phyloP scores from a whole-genome alignment of 225 moss, liverwort and hornwort genomes.

The Ulota crispa region DNA sequence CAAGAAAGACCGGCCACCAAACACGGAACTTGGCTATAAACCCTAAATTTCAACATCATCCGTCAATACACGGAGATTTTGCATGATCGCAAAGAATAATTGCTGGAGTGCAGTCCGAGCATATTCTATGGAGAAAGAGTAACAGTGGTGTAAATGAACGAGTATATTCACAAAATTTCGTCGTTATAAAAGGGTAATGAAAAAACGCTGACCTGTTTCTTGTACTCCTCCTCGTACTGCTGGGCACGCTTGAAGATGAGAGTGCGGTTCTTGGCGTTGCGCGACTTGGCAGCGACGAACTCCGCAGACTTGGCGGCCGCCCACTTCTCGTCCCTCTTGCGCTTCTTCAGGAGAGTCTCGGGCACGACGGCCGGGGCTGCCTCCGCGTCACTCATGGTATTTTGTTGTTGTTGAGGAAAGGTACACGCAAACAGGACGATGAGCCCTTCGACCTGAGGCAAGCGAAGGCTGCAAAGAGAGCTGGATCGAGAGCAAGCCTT shows the following conservation, averaged over 20 bases:
- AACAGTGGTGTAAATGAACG: not conserved
- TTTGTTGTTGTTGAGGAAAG: not conserved
- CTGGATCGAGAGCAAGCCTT: rapidly evolving
- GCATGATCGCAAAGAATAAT: not conserved
- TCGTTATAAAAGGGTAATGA: not conserved
- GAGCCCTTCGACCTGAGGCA: not conserved
- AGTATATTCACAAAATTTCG: not conserved
- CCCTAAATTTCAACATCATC: not conserved
- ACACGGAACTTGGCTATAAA: not conserved
- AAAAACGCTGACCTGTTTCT: conserved; percentile 36
- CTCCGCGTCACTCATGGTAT: conserved; percentile 44
- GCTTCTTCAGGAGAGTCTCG: conserved; percentile 74
- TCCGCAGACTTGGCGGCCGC: conserved; percentile 45
- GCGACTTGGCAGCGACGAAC: conserved; percentile 36
- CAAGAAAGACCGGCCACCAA: not conserved
- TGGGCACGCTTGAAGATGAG: conserved; percentile 77
- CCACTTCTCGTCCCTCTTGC: conserved; percentile 76
- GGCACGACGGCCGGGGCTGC: conserved; percentile 51
- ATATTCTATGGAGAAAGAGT: not conserved
- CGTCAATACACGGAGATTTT: not conserved
- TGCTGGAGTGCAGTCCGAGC: not conserved
- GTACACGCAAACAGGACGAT: not conserved
- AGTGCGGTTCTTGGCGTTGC: conserved; percentile 61
- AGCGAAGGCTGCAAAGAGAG: not conserved
- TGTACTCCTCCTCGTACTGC: conserved; percentile 73